Conservation (phyloP, 2,329 filamentous ascomycete genomes). For the Aspergillus sp. region DNA sequence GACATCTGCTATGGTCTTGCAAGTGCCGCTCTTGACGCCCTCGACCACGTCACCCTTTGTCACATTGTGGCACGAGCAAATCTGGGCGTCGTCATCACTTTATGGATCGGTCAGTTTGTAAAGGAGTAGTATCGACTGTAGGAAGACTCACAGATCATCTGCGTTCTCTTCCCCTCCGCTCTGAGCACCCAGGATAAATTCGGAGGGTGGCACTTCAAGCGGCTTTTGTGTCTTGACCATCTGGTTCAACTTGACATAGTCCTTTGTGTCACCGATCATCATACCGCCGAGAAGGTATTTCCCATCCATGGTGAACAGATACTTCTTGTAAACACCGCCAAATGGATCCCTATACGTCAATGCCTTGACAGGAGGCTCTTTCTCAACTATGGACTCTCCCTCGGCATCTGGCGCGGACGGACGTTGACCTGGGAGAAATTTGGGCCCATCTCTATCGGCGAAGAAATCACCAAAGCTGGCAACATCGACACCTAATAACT, state of each 20-base stretch:
- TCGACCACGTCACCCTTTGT: constrained; percentile 79
- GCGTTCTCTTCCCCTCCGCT: constrained; percentile 74
- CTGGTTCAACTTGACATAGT: constrained; percentile 86
- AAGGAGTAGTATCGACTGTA: not conserved
- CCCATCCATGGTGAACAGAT: constrained; percentile 85
- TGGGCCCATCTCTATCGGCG: constrained; percentile 81
- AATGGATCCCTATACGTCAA: constrained; percentile 90
- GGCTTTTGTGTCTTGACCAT: constrained; percentile 83
- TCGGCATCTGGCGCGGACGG: constrained; percentile 45
- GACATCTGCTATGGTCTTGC: constrained; percentile 79
- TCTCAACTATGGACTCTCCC: constrained; percentile 40
- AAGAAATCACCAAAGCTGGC: constrained; percentile 95
- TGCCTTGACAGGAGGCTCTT: constrained; percentile 71
- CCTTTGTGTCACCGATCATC: constrained; percentile 93
- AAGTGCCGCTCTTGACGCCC: constrained; percentile 74
- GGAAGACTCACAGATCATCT: constrained; percentile 66
- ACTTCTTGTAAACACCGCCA: constrained; percentile 88
- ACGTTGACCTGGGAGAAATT: constrained; percentile 67
- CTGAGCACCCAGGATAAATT: constrained; percentile 80
- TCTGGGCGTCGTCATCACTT: constrained; percentile 77
- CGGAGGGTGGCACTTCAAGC: constrained; percentile 75
- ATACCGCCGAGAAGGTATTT: constrained; percentile 92
- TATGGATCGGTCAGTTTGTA: not conserved
- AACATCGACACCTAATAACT: constrained; percentile 86
- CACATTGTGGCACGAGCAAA: constrained; percentile 93